Conservation (phyloP, 2,329 filamentous ascomycete genomes). For the Beauveria pseudobassiana region DNA sequence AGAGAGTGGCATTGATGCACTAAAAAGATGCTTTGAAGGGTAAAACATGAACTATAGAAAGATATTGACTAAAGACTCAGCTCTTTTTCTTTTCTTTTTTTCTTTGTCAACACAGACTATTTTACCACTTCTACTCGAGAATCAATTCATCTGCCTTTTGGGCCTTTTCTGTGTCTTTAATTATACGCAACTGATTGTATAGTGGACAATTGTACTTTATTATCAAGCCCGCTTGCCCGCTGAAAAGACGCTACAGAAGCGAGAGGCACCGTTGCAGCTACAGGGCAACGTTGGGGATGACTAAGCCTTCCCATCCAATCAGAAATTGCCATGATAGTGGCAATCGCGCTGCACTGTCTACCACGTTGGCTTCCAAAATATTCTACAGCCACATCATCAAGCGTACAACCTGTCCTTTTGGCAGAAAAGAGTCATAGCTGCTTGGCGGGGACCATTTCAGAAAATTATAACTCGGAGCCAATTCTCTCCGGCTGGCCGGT, state of each 20-base stretch:
- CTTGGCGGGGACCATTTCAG: background rate
- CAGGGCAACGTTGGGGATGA: background rate
- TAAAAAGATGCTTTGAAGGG: too few species aligned
- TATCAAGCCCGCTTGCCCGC: background rate
- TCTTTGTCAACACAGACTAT: too few species aligned
- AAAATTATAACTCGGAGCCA: background rate
- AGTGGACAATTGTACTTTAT: background rate
- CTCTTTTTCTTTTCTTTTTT: background rate
- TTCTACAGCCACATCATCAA: conserved; percentile 7
- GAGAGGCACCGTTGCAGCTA: background rate
- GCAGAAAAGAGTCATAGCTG: conserved; percentile 2
- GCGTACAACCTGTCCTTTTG: conserved; percentile 9
- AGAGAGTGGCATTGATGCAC: background rate
- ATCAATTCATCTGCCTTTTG: background rate
- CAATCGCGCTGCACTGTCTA: background rate
- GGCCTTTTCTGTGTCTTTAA: too few species aligned
- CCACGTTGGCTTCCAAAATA: background rate
- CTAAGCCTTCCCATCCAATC: background rate
- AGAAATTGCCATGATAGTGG: background rate
- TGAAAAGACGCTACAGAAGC: background rate
- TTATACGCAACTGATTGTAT: too few species aligned
- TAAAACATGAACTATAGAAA: too few species aligned
- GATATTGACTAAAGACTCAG: too few species aligned
- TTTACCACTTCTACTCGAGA: too few species aligned
- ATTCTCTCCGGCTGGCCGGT: background rate